These are phyloP conservation scores for Paecilomyces variotii DNA, from an alignment of 2,329 filamentous ascomycete genomes.

Conservation along the genomic window DNA sequence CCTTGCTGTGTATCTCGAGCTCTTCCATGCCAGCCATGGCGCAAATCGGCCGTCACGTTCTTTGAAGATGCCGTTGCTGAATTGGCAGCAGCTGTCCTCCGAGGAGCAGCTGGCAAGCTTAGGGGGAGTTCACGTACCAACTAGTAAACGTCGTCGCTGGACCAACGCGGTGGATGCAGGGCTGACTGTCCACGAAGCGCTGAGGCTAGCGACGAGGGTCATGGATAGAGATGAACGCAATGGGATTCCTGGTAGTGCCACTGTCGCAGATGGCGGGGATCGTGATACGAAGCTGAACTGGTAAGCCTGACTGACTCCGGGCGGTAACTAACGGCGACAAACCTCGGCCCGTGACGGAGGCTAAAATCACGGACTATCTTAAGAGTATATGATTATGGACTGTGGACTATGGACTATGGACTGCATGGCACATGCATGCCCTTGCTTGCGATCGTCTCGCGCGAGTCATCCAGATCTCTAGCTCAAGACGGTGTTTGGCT, in stretches of 20 bases:
- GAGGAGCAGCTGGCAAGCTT: not conserved
- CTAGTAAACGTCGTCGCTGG: not conserved
- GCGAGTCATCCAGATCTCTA: not conserved
- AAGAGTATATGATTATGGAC: not conserved
- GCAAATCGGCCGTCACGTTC: not conserved
- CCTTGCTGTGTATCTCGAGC: conserved; percentile 95
- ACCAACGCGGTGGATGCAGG: not conserved
- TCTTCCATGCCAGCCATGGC: conserved; percentile 90
- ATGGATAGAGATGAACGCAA: not conserved
- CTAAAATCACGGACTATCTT: not conserved
- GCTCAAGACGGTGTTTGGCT: not conserved
- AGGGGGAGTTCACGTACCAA: not conserved
- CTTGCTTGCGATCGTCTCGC: too few species aligned
- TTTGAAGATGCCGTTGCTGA: not conserved
- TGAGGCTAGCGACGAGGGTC: not conserved
- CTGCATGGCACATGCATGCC: too few species aligned
- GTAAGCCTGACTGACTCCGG: not conserved
- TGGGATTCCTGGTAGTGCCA: too few species aligned
- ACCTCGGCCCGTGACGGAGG: not conserved
- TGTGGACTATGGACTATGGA: too few species aligned
- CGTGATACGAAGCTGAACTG: too few species aligned
- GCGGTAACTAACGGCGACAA: not conserved
- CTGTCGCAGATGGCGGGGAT: not conserved
- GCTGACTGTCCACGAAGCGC: not conserved
- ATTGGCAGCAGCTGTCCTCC: not conserved